A percentile compares a stretch with the other conserved stretches of the same genome.
phyloP scores from a whole-genome alignment of 768 basidiomycete species.

The Tylopilus vinaceipallidus region DNA sequence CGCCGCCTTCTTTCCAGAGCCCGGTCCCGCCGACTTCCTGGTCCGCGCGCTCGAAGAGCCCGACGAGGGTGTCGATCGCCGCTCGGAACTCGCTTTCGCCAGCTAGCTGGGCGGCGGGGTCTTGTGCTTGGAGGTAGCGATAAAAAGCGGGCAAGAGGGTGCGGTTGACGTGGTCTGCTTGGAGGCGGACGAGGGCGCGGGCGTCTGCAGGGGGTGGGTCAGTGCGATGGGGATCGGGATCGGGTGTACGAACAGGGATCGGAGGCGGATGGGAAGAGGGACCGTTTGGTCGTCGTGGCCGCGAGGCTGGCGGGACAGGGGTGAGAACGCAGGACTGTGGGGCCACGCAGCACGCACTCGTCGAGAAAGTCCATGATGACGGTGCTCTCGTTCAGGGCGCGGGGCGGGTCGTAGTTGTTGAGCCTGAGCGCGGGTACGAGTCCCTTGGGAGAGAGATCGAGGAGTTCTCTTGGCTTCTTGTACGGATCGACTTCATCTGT shows the following conservation, averaged over 20 bases:
- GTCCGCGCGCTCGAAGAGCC: constrained; percentile 52
- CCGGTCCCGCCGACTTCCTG: constrained; percentile 50
- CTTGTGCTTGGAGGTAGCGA: constrained; percentile 71
- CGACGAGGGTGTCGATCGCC: constrained; percentile 50
- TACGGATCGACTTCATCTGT: constrained; percentile 82
- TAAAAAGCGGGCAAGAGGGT: constrained; percentile 69
- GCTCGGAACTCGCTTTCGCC: constrained; percentile 52
- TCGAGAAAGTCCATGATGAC: constrained; percentile 78
- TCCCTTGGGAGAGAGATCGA: constrained; percentile 81
- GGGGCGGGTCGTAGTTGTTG: constrained; percentile 50
- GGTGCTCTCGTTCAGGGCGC: constrained; percentile 74
- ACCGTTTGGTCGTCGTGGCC: constrained; percentile 42
- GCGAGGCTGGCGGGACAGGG: constrained; percentile 47
- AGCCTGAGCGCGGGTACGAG: constrained; percentile 71
- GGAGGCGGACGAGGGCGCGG: constrained; percentile 62
- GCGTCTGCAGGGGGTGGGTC: constrained; percentile 44
- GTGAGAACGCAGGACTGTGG: too few relatives aligned
- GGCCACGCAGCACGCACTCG: constrained; percentile 46
- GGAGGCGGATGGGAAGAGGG: constrained; percentile 53
- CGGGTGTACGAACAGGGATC: constrained; percentile 52
- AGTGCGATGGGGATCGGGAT: not conserved
- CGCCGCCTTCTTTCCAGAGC: constrained; percentile 55
- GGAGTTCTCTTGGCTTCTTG: constrained; percentile 73
- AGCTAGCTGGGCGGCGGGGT: constrained; percentile 47
- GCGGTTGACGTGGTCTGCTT: constrained; percentile 67